A percentile compares a stretch with the other conserved stretches of the same genome.
phyloP scores from a whole-genome alignment of 129 eudicot species.

The Tanacetum coccineum region DNA sequence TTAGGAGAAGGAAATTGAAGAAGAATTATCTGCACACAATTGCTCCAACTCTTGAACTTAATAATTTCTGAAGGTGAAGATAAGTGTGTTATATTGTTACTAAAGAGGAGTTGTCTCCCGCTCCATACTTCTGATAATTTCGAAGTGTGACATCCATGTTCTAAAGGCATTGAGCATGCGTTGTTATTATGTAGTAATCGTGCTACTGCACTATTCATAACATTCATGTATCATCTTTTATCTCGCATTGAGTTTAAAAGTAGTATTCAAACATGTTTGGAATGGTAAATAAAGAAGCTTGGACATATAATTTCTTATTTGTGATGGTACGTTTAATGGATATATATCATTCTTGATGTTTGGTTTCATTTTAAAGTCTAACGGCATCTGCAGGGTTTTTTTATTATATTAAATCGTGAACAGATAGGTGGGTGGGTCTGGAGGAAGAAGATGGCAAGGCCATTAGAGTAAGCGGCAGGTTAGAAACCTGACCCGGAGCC shows the following conservation, averaged over 20 bases:
- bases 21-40: slow-evolving; percentile 47
- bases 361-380: not conserved
- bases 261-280: not conserved
- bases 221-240: slow-evolving; percentile 5
- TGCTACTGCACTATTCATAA: slow-evolving; percentile 3
- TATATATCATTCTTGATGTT: not conserved
- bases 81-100: not conserved
- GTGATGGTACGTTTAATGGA: slow-evolving; percentile 10
- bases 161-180: slow-evolving; percentile 11
- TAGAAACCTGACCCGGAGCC: no score
- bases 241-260: slow-evolving; percentile 20
- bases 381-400: no score
- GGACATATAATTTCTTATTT: not conserved
- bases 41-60: slow-evolving; percentile 26
- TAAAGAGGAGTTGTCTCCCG: slow-evolving; percentile 5
- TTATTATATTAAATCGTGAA: not conserved
- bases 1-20: slow-evolving; percentile 71
- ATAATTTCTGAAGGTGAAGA: slow-evolving; percentile 22
- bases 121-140: slow-evolving; percentile 1
- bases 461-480: no score
- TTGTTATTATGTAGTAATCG: slow-evolving; percentile 1
- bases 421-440: not conserved
- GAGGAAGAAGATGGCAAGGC: no score
- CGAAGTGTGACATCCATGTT: slow-evolving; percentile 15
- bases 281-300: not conserved